A percentile compares a stretch with the other conserved stretches of the same genome.
phyloP scores from a whole-genome alignment of 495 filamentous ascomycete genomes.

The Geoglossum glabrum region DNA sequence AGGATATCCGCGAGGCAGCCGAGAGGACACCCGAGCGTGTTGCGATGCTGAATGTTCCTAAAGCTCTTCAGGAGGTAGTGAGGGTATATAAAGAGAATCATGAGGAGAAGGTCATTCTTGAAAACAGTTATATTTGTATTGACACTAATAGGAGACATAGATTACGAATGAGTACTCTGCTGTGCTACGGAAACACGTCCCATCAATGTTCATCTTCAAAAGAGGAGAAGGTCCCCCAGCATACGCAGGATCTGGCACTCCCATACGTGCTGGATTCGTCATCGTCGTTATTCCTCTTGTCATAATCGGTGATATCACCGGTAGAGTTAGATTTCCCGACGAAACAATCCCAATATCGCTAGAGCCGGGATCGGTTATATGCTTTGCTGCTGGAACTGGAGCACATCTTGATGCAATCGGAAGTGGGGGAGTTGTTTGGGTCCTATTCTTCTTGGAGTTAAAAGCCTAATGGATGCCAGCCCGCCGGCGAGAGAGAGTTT shows the following conservation, averaged over 20 bases:
- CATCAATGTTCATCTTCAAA: neutral
- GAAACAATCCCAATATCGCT: neutral
- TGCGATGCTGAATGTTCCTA: neutral
- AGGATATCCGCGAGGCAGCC: neutral
- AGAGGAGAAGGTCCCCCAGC: neutral
- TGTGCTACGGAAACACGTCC: neutral
- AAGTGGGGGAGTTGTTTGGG: neutral
- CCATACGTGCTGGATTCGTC: neutral
- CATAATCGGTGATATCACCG: neutral
- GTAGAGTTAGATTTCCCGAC: neutral
- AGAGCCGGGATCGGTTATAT: neutral
- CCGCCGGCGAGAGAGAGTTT: neutral
- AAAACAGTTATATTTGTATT: neutral
- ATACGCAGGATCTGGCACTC: neutral
- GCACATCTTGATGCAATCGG: neutral
- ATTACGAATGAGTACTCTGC: neutral
- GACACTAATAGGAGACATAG: neutral
- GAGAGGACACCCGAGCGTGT: neutral
- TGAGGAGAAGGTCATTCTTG: neutral
- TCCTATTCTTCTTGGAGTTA: neutral
- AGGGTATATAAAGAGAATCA: neutral
- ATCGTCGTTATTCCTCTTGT: neutral
- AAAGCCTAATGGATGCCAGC: neutral
- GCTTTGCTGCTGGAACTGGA: neutral
- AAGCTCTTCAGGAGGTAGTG: neutral